A percentile compares a stretch with the other conserved stretches of the same genome.
phyloP scores from a whole-genome alignment of 768 basidiomycete genomes.

The Pleurotus sapidus region DNA sequence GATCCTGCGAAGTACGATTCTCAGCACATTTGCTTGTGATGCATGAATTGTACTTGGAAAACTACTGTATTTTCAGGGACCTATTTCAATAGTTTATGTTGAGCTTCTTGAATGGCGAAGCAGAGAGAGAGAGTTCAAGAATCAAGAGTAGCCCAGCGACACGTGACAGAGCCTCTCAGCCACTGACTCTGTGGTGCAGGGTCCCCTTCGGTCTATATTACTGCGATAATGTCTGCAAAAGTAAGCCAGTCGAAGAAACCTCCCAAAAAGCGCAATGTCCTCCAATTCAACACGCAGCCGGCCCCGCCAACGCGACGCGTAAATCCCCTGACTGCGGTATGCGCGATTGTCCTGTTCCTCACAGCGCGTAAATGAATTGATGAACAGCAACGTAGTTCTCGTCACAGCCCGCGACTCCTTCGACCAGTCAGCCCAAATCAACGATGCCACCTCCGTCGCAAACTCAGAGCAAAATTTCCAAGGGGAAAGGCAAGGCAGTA shows the following conservation, averaged over 20 bases:
- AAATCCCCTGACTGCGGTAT: constrained; percentile 22
- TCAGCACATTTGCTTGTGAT: too few species aligned
- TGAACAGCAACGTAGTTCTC: constrained; percentile 1
- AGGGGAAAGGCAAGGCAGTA: constrained; percentile 24
- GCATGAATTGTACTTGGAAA: too few species aligned
- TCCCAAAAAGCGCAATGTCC: neutral
- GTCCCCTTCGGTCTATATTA: too few species aligned
- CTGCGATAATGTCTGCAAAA: too few species aligned
- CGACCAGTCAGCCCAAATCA: neutral
- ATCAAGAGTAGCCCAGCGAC: too few species aligned
- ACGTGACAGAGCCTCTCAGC: too few species aligned
- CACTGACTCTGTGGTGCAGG: too few species aligned
- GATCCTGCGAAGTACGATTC: too few species aligned
- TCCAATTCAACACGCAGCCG: constrained; percentile 11
- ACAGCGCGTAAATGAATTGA: neutral
- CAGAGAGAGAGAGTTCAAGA: too few species aligned
- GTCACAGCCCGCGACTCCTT: neutral
- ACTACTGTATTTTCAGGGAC: too few species aligned
- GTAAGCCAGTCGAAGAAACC: neutral
- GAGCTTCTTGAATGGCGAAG: too few species aligned
- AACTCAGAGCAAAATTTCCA: neutral
- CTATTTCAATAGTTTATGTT: too few species aligned
- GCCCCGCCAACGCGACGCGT: constrained; percentile 12
- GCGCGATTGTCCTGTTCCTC: neutral
- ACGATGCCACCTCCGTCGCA: constrained; percentile 5